These are phyloP conservation scores for Tubosaeta sp. DNA, from an alignment of 768 basidiomycete genomes.

Conservation along the genomic window DNA sequence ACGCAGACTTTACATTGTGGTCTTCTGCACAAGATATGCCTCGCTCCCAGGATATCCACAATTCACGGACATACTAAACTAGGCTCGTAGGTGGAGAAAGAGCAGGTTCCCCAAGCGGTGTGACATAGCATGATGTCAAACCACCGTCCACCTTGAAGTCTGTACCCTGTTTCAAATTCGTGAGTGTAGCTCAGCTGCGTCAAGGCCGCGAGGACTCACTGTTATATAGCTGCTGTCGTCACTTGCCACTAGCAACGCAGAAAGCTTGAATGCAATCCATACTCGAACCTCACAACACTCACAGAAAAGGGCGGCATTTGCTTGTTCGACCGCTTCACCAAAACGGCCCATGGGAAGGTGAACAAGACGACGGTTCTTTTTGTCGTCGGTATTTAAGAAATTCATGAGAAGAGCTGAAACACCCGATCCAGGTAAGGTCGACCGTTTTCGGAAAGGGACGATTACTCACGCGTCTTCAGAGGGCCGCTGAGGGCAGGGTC, in stretches of 20 bases:
- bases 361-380: conserved; percentile 83
- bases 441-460: background rate
- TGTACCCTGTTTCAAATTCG: conserved; percentile 50
- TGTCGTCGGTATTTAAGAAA: conserved; percentile 95
- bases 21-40: background rate
- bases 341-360: conserved; percentile 97
- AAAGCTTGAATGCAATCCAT: conserved; percentile 6
- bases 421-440: background rate
- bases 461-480: conserved; percentile 79
- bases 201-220: conserved; percentile 42
- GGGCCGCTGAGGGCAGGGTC: conserved; percentile 61
- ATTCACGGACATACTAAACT: conserved; percentile 22
- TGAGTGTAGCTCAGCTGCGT: conserved; percentile 2
- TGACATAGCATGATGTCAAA: conserved; percentile 88
- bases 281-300: conserved; percentile 33
- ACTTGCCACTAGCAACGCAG: conserved; percentile 61
- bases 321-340: conserved; percentile 94
- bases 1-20: background rate
- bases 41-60: background rate
- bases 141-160: conserved; percentile 98
- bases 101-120: conserved; percentile 72
- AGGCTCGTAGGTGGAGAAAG: conserved; percentile 71
- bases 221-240: conserved; percentile 97
- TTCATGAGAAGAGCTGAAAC: conserved; percentile 91
- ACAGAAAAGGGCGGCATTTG: conserved; percentile 92